Evolutionary conservation across 2,329 filamentous ascomycete genomes (phyloP), one percentile per base, ranked within the genome.

Genomic region (Ceratocystis destructans): DNA sequence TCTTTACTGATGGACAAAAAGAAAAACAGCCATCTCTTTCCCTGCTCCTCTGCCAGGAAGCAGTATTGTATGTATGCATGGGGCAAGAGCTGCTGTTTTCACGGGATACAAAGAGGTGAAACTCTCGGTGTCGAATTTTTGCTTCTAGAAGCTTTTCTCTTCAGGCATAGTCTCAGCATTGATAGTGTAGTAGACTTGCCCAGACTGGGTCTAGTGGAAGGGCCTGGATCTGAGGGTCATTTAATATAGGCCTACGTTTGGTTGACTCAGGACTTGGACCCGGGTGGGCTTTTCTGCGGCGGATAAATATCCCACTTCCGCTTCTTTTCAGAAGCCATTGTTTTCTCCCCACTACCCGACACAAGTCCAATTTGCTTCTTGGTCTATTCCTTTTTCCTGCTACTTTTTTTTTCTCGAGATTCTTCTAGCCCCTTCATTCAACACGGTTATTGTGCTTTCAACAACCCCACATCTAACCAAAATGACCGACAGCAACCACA

Each of bases 401-500:
- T 41, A 12, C 48, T 61, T 53, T 50, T 62, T 50, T 62, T 61
- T 15, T 25, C 45, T 59, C 12, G 12, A 33, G 22, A 57, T 55
- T 48, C 22, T 57, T 48, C 25, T 50, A 22, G 8, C 48, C 25
- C 22, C 25, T 53, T 53, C 10, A 41, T 61, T 61, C 64, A 31
- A 41, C 22, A 55, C 45, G 41, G 17, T 44, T 46, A 20, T 66
- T 44, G 55, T 59, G 55, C 55, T 59, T 59, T 59, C 55, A 59
- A 59, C 55, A 59, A 59, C 55, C 55, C 55, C 55, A 59, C 55
- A 59, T 15, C 55, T n/a, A 59, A 59, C 45, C 64, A 68, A 50
- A 41, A 68, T 68, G 66, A 28, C 66, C 45, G 64, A 68, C 41
- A 53, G 41, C 62, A 63, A 64, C 41, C 83, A 88, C 76, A 87